A percentile compares a stretch with the other conserved stretches of the same genome.
Conservation (phyloP, 208 protist species). For the Wallacemonas collosoma region DNA sequence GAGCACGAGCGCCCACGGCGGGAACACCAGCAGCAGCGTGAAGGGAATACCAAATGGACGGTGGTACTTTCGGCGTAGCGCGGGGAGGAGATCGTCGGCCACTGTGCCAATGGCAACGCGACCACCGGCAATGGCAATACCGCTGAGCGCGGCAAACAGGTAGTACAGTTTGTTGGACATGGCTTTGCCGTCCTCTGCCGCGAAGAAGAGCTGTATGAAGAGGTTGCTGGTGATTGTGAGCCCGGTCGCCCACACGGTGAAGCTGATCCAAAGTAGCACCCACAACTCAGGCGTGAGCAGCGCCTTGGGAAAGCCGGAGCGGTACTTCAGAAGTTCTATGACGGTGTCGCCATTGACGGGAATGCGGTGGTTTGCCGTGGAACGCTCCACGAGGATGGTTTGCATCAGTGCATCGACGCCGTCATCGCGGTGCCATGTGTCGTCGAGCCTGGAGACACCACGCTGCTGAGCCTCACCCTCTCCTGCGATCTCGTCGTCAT, state of each 20-base stretch:
- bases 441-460: background rate
- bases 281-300: constrained; percentile 35
- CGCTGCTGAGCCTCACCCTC: too few species aligned
- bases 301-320: constrained; percentile 43
- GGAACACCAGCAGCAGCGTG: constrained; percentile 35
- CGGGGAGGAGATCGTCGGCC: constrained; percentile 36
- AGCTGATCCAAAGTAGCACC: constrained; percentile 51
- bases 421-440: background rate
- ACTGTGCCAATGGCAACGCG: constrained; percentile 42
- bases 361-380: constrained; percentile 19
- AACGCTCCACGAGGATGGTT: background rate
- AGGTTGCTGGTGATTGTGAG: constrained; percentile 51
- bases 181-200: constrained; percentile 19
- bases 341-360: constrained; percentile 35
- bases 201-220: constrained; percentile 50
- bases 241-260: constrained; percentile 52
- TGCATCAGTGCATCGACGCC: background rate
- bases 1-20: constrained; percentile 36
- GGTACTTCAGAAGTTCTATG: constrained; percentile 53
- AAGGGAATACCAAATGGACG: constrained; percentile 21
- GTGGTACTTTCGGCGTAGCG: constrained; percentile 23
- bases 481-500: too few species aligned
- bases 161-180: constrained; percentile 52
- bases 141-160: constrained; percentile 51
- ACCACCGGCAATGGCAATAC: constrained; percentile 40